phyloP scores from a whole-genome alignment of 805 yeast genomes.

The Hanseniaspora vineae region DNA sequence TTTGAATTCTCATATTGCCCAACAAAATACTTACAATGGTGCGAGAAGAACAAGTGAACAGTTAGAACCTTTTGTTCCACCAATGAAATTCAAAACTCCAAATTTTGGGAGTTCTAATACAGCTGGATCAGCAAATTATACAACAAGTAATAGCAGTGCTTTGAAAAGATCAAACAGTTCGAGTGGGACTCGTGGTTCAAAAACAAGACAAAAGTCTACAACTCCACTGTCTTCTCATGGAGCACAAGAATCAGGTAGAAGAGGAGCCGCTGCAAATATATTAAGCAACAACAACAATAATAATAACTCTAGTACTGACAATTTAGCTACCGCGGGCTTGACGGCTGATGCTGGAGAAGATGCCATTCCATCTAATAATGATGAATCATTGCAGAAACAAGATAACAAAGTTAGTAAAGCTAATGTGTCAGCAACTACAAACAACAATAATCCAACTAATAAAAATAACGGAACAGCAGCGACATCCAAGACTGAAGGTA shows the following conservation, averaged over 20 bases:
- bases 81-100: not conserved
- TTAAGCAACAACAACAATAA: conserved; percentile 2
- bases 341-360: not conserved
- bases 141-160: not conserved
- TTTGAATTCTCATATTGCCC: conserved; percentile 12
- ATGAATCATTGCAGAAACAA: conserved; percentile 1
- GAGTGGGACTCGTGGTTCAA: not conserved
- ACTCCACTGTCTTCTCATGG: not conserved
- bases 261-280: conserved; percentile 20
- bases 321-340: not conserved
- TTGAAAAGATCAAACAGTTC: not conserved
- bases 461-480: conserved; percentile 9
- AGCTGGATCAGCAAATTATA: not conserved
- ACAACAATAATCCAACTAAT: not conserved
- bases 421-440: conserved; percentile 1
- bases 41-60: conserved; percentile 36
- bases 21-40: conserved; percentile 4
- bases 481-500: conserved; percentile 7
- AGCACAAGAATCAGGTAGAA: conserved; percentile 7
- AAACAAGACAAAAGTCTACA: not conserved
- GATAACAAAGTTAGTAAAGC: not conserved
- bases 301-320: not conserved
- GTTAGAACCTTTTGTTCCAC: conserved; percentile 28
- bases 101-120: not conserved
- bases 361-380: not conserved